Evolutionary conservation across 257 asterid genomes (phyloP), one percentile per base, ranked within the genome.

Genomic region (Avicennia marina): DNA sequence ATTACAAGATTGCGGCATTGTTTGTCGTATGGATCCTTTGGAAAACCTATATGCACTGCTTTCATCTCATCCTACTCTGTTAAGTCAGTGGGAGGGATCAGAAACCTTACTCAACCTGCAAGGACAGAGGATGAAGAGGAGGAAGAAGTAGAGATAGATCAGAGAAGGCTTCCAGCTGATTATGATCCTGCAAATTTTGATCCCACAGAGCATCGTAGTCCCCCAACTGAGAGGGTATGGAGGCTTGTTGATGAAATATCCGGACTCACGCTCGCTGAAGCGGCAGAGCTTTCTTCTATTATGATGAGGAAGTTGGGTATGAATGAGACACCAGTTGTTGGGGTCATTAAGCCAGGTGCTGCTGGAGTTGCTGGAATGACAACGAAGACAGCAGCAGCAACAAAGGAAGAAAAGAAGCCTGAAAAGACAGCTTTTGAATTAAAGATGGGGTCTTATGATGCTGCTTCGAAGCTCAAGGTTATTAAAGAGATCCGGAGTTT

Each of bases 161-260:
- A 78, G 54, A 78, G 89, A 65, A 72, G 78, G 73, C 97, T 89
- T 55, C 95, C 95, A 13, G 80, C 95, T 39, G 97, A 89, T 76
- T 89, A 89, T 53, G 89, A 86, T 53, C 89, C 91, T 11, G 67
- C 79, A 13, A 81, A 70, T 49, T 89, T 86, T 54, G 91, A 89
- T 68, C 89, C 97, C 20, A 74, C 89, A 0, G 94, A 83, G 78
- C 90, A 83, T 66, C 91, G 89, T 1, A 83, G 95, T 63, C 91
- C 95, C 57, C 94, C 97, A 20, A 64, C 87, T 0, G 87, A 79
- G 36, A 72, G 89, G 65, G 91, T 89, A 10, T 81, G 95, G 94
- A 81, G 72, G 64, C 95, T 89, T 6, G 94, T 86, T 20, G 95
- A 89, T 59, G 97, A 86, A 57, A 69, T 86, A 41, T 60, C 97